phyloP scores from a whole-genome alignment of 2,329 filamentous ascomycete genomes.

The Xylaria sp. region DNA sequence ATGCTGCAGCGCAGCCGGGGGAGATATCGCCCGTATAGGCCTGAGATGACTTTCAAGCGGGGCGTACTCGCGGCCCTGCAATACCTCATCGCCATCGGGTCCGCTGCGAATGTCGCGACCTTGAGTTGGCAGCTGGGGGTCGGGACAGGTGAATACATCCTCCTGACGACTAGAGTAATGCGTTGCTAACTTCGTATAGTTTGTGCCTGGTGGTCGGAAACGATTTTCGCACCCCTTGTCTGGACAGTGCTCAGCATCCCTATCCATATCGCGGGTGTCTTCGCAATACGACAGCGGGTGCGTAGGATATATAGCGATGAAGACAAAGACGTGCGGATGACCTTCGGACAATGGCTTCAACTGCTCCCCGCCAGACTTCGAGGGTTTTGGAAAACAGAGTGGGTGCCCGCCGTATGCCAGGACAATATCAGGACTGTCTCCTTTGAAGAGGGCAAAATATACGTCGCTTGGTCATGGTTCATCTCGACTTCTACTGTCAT shows the following conservation, averaged over 20 bases:
- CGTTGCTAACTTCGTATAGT: conserved; percentile 13
- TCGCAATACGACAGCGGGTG: conserved; percentile 26
- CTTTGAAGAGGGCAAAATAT: conserved; percentile 17
- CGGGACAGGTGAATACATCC: conserved; percentile 11
- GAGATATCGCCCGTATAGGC: background rate
- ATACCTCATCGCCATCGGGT: conserved; percentile 22
- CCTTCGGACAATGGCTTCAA: conserved; percentile 14
- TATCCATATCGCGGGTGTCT: conserved; percentile 23
- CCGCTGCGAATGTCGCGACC: conserved; percentile 22
- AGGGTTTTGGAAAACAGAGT: conserved; percentile 12
- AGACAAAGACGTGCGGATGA: background rate
- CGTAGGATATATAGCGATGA: conserved; percentile 11
- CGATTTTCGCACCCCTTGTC: conserved; percentile 18
- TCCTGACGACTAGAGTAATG: too few species aligned
- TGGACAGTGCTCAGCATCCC: conserved; percentile 27
- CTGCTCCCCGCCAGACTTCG: conserved; percentile 7
- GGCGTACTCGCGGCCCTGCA: background rate
- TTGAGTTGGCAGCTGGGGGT: conserved; percentile 28
- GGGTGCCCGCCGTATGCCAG: conserved; percentile 13
- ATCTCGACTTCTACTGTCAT: conserved; percentile 30
- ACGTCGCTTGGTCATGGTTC: conserved; percentile 31
- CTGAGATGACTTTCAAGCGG: background rate
- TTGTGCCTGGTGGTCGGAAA: conserved; percentile 28
- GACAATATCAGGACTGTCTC: conserved; percentile 11
- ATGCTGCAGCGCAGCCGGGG: conserved; percentile 13